Conservation (phyloP, 2,329 filamentous ascomycete species). For the Neonectria neomacrospora region DNA sequence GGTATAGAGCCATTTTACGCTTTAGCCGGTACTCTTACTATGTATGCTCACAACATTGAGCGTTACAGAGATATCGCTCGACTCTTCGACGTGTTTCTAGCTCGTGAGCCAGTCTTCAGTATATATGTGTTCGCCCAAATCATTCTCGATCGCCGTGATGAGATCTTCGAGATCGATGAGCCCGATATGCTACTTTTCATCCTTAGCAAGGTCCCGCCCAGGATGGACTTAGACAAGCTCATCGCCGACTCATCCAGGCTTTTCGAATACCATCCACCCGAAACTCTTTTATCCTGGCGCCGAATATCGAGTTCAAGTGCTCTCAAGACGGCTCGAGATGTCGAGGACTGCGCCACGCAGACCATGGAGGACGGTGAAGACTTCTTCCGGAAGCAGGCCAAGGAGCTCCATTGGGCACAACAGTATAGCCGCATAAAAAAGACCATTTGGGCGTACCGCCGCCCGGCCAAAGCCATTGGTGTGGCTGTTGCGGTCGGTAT, state of each 20-base stretch:
- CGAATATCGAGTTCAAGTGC: slow-evolving; percentile 80
- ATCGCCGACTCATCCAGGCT: slow-evolving; percentile 74
- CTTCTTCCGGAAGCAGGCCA: slow-evolving; percentile 77
- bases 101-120: slow-evolving; percentile 85
- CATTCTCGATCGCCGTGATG: slow-evolving; percentile 80
- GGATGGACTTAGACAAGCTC: slow-evolving; percentile 82
- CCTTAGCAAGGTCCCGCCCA: slow-evolving; percentile 85
- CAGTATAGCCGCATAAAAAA: slow-evolving; percentile 44
- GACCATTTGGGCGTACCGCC: slow-evolving; percentile 71
- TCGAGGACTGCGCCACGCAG: slow-evolving; percentile 62
- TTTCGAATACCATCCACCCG: slow-evolving; percentile 75
- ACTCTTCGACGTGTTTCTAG: slow-evolving; percentile 91
- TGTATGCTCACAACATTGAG: slow-evolving; percentile 97
- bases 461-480: slow-evolving; percentile 69
- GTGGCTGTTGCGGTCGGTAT: slow-evolving; percentile 74
- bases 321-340: slow-evolving; percentile 80
- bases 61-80: slow-evolving; percentile 88
- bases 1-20: slow-evolving; percentile 90
- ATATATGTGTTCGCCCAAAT: slow-evolving; percentile 95
- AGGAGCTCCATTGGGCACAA: slow-evolving; percentile 76
- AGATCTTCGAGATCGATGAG: slow-evolving; percentile 92
- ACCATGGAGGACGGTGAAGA: slow-evolving; percentile 72
- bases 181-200: slow-evolving; percentile 92
- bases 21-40: slow-evolving; percentile 89
- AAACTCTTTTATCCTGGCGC: slow-evolving; percentile 76